Base-by-base conservation (phyloP, 176 grass and related monocot species). In the Rhynchospora breviuscula region DNA sequence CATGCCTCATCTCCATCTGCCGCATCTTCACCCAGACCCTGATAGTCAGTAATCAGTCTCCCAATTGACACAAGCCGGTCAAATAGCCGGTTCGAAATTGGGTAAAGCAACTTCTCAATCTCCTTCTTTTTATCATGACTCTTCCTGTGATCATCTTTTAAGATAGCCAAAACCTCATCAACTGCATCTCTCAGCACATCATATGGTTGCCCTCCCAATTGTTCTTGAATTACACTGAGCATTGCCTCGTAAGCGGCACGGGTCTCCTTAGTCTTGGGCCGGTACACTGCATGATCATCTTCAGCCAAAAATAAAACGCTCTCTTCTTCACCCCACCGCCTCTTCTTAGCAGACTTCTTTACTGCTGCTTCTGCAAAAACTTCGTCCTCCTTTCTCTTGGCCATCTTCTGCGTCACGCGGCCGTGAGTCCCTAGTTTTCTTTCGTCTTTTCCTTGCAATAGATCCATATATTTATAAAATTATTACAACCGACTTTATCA, bases 201-300 rank as follows among this genome's bases (percentile, higher is more conserved):
- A 8, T 91, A 89, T 2, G 91, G 93, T 64, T 98, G 92, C 35
- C 93, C 93, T 0, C 93, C 89, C 5, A 95, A 85, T 79, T 98
- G 93, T 61, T 93, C 91, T 80, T 91, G 89, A 84, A 98, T 93
- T 62, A 98, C 80, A 47, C 91, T 95, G 7, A 98, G 90, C 74
- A 98, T 67, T 0, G 92, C 90, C 85, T 93, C 93, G 8, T 98
- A 98, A 73, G 92, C 95, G 6, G 96, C 92, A 44, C 91, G 90
- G n/a, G 96, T 98, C 87, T 95, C 93, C 91, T 98, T 98, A 77
- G 91, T 98, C 81, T 93, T 94, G 6, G 96, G 96, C 68, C 84
- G 84, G 86, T 98, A 98, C 18, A 91, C 80, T 3, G 89, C 89
- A 83, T 91, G 35, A 40, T 40, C 96, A 52, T 82, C 62, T n/a